Percentiles rank a stretch among this genome's conserved stretches.
Conservation (phyloP, 2,329 filamentous ascomycete species). For the Verticillium alfalfae region DNA sequence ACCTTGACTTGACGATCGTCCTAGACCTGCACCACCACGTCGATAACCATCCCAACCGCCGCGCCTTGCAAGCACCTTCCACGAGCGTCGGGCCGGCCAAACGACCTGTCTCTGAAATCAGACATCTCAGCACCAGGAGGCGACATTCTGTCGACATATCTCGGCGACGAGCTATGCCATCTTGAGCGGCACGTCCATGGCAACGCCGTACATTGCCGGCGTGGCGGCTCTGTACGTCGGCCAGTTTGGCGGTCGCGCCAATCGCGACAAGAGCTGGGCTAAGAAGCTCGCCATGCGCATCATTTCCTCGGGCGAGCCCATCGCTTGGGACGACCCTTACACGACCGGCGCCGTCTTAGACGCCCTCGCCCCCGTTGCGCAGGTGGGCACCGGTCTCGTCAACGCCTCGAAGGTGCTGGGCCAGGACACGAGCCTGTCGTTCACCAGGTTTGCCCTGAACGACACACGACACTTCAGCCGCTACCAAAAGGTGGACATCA, state of each 20-base stretch:
- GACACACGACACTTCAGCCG: slow-evolving; percentile 32
- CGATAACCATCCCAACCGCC: slow-evolving; percentile 22
- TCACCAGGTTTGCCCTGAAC: slow-evolving; percentile 34
- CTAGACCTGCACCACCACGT: slow-evolving; percentile 14
- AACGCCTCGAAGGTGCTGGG: slow-evolving; percentile 33
- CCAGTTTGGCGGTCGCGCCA: slow-evolving; percentile 20
- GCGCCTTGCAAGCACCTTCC: slow-evolving; percentile 17
- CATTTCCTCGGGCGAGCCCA: slow-evolving; percentile 21
- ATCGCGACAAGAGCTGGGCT: slow-evolving; percentile 22
- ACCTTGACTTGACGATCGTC: slow-evolving; percentile 20
- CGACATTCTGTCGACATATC: slow-evolving; percentile 33
- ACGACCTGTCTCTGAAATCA: slow-evolving; percentile 36
- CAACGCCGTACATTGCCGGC: slow-evolving; percentile 38
- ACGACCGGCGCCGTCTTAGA: slow-evolving; percentile 11
- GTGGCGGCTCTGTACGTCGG: slow-evolving; percentile 30
- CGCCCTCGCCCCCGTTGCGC: slow-evolving; percentile 25
- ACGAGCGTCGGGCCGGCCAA: slow-evolving; percentile 37
- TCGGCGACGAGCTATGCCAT: slow-evolving; percentile 28
- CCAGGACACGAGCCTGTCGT: slow-evolving; percentile 27
- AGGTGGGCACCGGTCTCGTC: slow-evolving; percentile 34
- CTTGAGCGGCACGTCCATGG: slow-evolving; percentile 43
- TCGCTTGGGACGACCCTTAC: slow-evolving; percentile 16
- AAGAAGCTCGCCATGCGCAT: slow-evolving; percentile 20
- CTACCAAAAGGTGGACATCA: slow-evolving; percentile 20
- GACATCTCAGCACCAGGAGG: slow-evolving; percentile 36